Percentiles rank a stretch among this genome's conserved stretches.
Evolutionary conservation across 495 filamentous ascomycete genomes (phyloP).

Genomic region (Neurospora intermedia): DNA sequence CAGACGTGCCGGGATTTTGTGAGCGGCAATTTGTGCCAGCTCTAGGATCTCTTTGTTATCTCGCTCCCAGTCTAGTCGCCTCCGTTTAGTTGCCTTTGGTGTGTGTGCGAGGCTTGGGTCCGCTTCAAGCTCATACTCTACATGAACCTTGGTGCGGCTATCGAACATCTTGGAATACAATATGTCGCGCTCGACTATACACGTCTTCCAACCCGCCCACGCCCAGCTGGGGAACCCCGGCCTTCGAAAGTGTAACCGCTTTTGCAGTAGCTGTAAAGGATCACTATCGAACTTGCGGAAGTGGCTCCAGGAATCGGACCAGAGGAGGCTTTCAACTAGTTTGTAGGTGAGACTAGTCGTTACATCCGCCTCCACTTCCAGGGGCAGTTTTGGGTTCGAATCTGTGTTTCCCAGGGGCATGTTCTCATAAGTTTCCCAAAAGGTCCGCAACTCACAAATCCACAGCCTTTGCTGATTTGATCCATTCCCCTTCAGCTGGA

Average conservation of each 20-base stretch:
- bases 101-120: not conserved
- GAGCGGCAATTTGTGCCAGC: not conserved
- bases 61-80: not conserved
- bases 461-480: not conserved
- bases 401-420: not conserved
- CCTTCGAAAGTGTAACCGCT: not conserved
- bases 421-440: not conserved
- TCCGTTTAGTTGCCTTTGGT: not conserved
- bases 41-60: not conserved
- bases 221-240: constrained; percentile 4
- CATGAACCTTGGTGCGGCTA: not conserved
- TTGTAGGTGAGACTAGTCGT: not conserved
- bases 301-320: not conserved
- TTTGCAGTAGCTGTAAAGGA: not conserved
- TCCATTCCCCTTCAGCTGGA: not conserved
- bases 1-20: not conserved
- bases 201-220: constrained; percentile 2
- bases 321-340: not conserved
- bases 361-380: not conserved
- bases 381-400: not conserved
- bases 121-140: not conserved
- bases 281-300: not conserved
- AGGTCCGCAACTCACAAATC: not conserved
- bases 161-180: not conserved
- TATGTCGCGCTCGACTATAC: not conserved